Evolutionary conservation across 495 filamentous ascomycete species (phyloP).

Genomic region (Aspergillus taichungensis): DNA sequence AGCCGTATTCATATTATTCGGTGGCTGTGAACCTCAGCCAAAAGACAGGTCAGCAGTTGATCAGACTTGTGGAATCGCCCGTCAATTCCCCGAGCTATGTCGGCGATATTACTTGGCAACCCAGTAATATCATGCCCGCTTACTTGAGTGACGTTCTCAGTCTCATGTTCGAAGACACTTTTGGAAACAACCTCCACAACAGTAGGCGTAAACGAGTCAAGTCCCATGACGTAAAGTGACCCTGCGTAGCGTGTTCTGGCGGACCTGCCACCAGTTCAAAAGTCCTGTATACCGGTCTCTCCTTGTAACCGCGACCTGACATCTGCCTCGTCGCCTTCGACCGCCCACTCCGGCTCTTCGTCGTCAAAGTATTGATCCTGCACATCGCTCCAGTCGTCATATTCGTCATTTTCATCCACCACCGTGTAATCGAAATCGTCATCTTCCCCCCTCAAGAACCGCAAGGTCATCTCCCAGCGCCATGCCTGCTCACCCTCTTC

Average conservation of each 20-base stretch:
- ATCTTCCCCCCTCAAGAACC: conserved; percentile 66
- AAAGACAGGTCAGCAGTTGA: no score
- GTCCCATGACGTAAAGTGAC: no score
- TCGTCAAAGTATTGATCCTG: conserved; percentile 68
- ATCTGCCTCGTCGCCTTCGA: conserved; percentile 37
- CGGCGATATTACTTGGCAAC: no score
- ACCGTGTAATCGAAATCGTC: conserved; percentile 63
- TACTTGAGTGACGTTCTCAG: no score
- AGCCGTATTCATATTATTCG: no score
- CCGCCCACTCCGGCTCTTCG: conserved; percentile 59
- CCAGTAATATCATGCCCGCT: no score
- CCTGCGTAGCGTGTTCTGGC: neutral
- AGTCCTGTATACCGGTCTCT: conserved; percentile 79
- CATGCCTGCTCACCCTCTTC: conserved; percentile 60
- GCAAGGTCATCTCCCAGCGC: conserved; percentile 55
- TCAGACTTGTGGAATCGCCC: no score
- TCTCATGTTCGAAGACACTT: no score
- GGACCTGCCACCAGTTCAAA: conserved; percentile 31
- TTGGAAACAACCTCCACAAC: no score
- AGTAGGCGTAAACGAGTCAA: no score
- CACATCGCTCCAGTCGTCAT: conserved; percentile 53
- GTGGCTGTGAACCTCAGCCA: no score
- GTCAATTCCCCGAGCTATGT: no score
- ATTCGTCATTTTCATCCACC: conserved; percentile 63
- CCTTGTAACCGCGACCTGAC: conserved; percentile 38